These are phyloP conservation scores for Trichosporon asahii DNA, from an alignment of 1,284 basidiomycete genomes.

Conservation along the genomic window DNA sequence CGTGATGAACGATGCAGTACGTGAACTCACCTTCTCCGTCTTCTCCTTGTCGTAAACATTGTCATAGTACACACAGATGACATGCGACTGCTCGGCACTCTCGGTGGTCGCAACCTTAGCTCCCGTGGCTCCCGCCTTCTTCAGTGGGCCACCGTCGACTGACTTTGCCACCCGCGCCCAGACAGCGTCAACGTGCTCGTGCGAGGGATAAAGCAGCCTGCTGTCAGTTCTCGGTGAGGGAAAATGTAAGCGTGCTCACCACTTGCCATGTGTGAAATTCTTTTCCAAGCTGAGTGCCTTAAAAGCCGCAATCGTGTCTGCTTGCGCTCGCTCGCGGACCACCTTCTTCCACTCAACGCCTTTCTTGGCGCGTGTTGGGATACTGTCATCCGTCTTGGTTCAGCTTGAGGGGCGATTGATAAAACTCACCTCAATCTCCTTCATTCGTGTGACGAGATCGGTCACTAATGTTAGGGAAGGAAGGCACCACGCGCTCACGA, in stretches of 20 bases:
- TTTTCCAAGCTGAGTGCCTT: constrained; percentile 27
- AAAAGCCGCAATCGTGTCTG: constrained; percentile 21
- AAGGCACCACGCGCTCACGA: constrained; percentile 17
- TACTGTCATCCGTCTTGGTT: constrained; percentile 25
- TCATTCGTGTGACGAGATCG: constrained; percentile 20
- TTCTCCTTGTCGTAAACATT: constrained; percentile 31
- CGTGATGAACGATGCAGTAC: not conserved
- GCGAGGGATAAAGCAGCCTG: constrained; percentile 33
- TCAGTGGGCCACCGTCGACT: constrained; percentile 37
- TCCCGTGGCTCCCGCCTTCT: constrained; percentile 25
- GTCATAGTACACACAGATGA: constrained; percentile 36
- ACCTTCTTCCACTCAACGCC: constrained; percentile 36
- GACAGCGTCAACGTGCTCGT: constrained; percentile 28
- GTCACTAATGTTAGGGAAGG: constrained; percentile 25
- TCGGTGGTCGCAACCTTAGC: constrained; percentile 33
- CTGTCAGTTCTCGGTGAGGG: not conserved
- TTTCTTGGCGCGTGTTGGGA: constrained; percentile 36
- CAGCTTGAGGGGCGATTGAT: not conserved
- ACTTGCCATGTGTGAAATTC: constrained; percentile 35
- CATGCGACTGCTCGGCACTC: constrained; percentile 23
- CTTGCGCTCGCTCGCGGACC: constrained; percentile 30
- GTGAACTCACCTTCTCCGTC: constrained; percentile 27
- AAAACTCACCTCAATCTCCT: constrained; percentile 27
- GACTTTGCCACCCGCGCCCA: constrained; percentile 35
- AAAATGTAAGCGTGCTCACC: constrained; percentile 28